These are phyloP conservation scores for Ampelocalamus luodianensis DNA, from an alignment of 176 grass and related monocot species.

Conservation along the genomic window DNA sequence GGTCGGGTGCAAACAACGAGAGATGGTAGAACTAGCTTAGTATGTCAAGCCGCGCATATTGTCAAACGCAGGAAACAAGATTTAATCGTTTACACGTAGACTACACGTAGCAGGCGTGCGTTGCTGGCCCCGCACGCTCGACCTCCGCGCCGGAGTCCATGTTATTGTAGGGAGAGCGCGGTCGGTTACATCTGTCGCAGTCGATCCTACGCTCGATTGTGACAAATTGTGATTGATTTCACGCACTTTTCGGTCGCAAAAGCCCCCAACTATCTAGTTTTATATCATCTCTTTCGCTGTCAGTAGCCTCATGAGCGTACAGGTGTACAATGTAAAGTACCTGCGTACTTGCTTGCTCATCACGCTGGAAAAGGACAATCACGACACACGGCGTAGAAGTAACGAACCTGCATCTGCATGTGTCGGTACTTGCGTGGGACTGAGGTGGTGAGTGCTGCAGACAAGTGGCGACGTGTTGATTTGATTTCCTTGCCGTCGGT, in stretches of 20 bases:
- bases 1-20: neutral
- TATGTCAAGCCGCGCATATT: neutral
- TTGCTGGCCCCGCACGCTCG: neutral
- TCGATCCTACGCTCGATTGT: neutral
- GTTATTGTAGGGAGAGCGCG: no score
- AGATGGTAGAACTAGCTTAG: neutral
- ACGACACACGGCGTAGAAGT: neutral
- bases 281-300: neutral
- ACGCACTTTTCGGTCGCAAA: neutral
- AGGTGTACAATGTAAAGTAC: neutral
- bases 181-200: neutral
- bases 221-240: neutral
- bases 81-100: slow-evolving; percentile 35
- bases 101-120: neutral
- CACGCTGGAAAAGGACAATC: neutral
- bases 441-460: slow-evolving; percentile 16
- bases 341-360: neutral
- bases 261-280: neutral
- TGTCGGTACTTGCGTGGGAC: slow-evolving; percentile 29
- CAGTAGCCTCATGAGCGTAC: slow-evolving; percentile 22
- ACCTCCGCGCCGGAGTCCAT: neutral
- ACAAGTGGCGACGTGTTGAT: neutral
- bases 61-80: slow-evolving; percentile 18
- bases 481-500: neutral
- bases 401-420: neutral